A percentile compares a stretch with the other conserved stretches of the same genome.
phyloP scores from a whole-genome alignment of 495 filamentous ascomycete species.

The Penicillium paradoxum region DNA sequence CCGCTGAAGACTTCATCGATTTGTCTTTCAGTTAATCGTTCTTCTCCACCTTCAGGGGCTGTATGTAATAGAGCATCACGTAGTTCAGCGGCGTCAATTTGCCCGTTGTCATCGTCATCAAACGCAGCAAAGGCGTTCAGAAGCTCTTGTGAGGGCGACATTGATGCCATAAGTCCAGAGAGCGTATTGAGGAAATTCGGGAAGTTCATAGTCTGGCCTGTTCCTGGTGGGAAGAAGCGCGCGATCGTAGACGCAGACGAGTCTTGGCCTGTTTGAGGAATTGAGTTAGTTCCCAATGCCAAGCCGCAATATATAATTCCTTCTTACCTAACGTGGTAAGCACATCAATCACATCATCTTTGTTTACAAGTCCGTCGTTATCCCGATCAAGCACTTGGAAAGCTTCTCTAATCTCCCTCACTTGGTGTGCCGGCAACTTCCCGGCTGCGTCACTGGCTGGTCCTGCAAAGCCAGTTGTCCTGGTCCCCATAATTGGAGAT shows the following conservation, averaged over 20 bases:
- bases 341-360: slow-evolving; percentile 76
- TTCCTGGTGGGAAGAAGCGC: slow-evolving; percentile 69
- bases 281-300: background rate
- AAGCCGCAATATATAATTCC: background rate
- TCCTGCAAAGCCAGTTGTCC: slow-evolving; percentile 18
- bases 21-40: slow-evolving; percentile 63
- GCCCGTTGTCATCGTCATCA: slow-evolving; percentile 90
- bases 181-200: slow-evolving; percentile 78
- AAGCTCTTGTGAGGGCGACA: slow-evolving; percentile 73
- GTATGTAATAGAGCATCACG: slow-evolving; percentile 79
- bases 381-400: slow-evolving; percentile 84
- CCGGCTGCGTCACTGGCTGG: slow-evolving; percentile 50
- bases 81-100: slow-evolving; percentile 78
- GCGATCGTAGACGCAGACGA: slow-evolving; percentile 57
- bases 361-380: slow-evolving; percentile 68
- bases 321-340: slow-evolving; percentile 65
- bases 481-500: slow-evolving; percentile 28
- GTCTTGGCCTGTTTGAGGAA: slow-evolving; percentile 43
- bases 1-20: slow-evolving; percentile 78
- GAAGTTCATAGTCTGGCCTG: slow-evolving; percentile 67
- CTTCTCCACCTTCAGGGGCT: slow-evolving; percentile 66
- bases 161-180: slow-evolving; percentile 60
- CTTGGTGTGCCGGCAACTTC: slow-evolving; percentile 60
- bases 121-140: slow-evolving; percentile 87
- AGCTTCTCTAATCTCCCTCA: slow-evolving; percentile 72